Evolutionary conservation across 1,284 basidiomycete species (phyloP).

Genomic region (Amylostereum chailletii): DNA sequence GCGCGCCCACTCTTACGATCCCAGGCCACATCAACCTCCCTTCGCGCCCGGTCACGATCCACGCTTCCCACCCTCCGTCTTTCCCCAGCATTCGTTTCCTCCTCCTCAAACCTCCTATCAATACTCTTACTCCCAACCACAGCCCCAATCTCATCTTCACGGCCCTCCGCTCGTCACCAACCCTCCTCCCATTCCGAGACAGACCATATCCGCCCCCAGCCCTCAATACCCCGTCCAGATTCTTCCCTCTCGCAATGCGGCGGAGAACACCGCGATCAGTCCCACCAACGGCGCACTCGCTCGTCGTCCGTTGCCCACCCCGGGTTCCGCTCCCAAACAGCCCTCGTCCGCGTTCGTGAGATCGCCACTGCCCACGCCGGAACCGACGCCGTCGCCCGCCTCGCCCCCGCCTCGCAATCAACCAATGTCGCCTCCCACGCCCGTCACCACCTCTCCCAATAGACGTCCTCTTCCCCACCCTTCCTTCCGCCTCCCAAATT

Average conservation of each 20-base stretch:
- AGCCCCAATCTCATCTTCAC: too few species aligned
- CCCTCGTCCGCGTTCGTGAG: conserved; percentile 3
- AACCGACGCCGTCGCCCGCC: conserved; percentile 9
- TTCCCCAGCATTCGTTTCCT: too few species aligned
- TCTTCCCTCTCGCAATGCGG: conserved; percentile 3
- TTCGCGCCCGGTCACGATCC: too few species aligned
- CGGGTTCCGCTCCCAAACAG: conserved; percentile 9
- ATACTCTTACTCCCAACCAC: too few species aligned
- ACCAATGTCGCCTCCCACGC: conserved; percentile 3
- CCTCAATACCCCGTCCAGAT: conserved; percentile 10
- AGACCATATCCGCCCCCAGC: conserved; percentile 9
- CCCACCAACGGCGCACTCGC: conserved; percentile 5
- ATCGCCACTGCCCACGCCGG: conserved; percentile 11
- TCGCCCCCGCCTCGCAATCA: conserved; percentile 3
- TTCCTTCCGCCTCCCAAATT: not conserved
- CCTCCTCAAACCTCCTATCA: too few species aligned
- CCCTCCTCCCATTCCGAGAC: not conserved
- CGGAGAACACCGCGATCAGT: conserved; percentile 1
- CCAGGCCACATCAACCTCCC: too few species aligned
- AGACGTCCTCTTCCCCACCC: conserved; percentile 11
- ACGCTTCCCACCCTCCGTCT: too few species aligned
- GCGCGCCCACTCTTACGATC: too few species aligned
- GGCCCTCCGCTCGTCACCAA: too few species aligned
- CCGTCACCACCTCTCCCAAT: conserved; percentile 6
- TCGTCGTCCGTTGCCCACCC: conserved; percentile 12